A percentile compares a stretch with the other conserved stretches of the same genome.
Conservation (phyloP, 2,329 filamentous ascomycete genomes). For the Truncatella angustata region DNA sequence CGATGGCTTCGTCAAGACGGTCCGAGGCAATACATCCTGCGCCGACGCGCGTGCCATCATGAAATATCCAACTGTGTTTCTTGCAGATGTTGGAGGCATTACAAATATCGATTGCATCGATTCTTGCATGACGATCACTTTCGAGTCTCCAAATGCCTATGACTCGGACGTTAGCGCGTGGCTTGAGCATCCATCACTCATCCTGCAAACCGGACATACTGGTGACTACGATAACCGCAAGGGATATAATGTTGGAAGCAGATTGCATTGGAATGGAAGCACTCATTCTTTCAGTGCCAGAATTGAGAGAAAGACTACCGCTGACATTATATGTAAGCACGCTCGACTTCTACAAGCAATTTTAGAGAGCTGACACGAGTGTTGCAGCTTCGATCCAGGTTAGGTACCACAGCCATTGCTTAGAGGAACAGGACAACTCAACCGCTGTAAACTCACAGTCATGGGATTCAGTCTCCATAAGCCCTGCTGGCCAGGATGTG, state of each 20-base stretch:
- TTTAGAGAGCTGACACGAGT: not conserved
- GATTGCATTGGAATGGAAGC: slow-evolving; percentile 25
- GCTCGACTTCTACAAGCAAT: no score
- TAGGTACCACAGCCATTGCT: not conserved
- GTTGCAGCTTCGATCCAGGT: slow-evolving; percentile 13
- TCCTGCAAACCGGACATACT: slow-evolving; percentile 40
- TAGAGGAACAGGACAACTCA: not conserved
- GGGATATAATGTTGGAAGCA: slow-evolving; percentile 34
- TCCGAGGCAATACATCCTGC: not conserved
- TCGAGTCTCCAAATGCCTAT: not conserved
- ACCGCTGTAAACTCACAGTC: not conserved
- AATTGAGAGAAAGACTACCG: slow-evolving; percentile 29
- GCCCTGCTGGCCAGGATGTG: slow-evolving; percentile 28
- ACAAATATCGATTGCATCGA: not conserved
- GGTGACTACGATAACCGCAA: slow-evolving; percentile 39
- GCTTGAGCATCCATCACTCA: not conserved
- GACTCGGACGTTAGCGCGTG: not conserved
- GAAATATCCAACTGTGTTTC: not conserved
- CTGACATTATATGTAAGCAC: slow-evolving; percentile 34
- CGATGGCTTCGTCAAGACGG: no score
- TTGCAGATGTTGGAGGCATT: slow-evolving; percentile 1
- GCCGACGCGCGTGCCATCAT: not conserved
- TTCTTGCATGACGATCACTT: not conserved
- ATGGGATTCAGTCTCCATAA: not conserved
- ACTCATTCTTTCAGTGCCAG: slow-evolving; percentile 29